Percentiles rank a stretch among this genome's conserved stretches.
Conservation (phyloP, 805 yeast genomes). For the Wickerhamomyces pijperi region DNA sequence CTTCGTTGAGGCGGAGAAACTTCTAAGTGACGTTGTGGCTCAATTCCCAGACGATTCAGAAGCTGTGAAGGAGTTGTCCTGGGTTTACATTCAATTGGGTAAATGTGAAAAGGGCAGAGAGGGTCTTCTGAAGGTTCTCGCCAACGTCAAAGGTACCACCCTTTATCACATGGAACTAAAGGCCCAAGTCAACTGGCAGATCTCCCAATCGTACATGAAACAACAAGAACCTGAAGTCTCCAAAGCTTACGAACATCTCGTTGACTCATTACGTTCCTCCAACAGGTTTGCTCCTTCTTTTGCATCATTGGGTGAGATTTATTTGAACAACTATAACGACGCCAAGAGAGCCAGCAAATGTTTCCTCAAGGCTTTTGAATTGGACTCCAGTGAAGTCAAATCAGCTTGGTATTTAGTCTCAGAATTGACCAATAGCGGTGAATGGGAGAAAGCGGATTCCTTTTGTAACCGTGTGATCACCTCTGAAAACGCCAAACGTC, state of each 20-base stretch:
- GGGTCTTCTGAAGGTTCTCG: conserved; percentile 27
- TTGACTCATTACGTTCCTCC: conserved; percentile 51
- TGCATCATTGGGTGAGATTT: conserved; percentile 72
- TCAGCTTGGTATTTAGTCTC: conserved; percentile 69
- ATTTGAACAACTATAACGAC: conserved; percentile 47
- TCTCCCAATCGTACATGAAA: conserved; percentile 52
- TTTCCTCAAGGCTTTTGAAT: conserved; percentile 80
- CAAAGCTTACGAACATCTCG: conserved; percentile 47
- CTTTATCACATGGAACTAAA: conserved; percentile 40
- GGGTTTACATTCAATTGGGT: conserved; percentile 60
- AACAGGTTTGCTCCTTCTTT: conserved; percentile 69
- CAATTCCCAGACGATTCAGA: conserved; percentile 41
- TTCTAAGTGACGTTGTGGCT: conserved; percentile 40
- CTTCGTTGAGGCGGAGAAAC: conserved; percentile 37
- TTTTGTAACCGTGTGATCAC: conserved; percentile 56
- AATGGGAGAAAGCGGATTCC: conserved; percentile 80
- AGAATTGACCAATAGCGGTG: conserved; percentile 52
- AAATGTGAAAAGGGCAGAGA: conserved; percentile 40
- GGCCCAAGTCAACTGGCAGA: conserved; percentile 59
- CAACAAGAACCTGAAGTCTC: conserved; percentile 16
- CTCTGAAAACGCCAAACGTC: conserved; percentile 48
- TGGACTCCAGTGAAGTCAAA: conserved; percentile 61
- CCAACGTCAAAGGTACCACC: conserved; percentile 36
- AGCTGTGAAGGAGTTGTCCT: conserved; percentile 61
- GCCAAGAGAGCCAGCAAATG: conserved; percentile 68